Percentiles rank a stretch among this genome's conserved stretches.
Conservation (phyloP, 768 basidiomycete genomes). For the Collybia sordida region DNA sequence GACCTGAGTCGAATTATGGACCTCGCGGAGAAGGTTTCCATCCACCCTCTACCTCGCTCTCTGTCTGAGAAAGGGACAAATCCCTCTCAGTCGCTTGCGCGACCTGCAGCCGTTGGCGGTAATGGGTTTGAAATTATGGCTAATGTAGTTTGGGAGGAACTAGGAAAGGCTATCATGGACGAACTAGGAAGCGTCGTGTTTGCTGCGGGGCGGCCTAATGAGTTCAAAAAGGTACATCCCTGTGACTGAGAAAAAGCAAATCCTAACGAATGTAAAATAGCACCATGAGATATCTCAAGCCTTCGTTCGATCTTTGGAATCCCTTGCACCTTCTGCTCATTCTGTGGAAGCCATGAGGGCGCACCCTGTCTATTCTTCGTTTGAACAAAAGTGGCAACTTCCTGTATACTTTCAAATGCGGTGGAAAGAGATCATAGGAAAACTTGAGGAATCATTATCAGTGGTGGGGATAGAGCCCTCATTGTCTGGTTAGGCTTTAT, state of each 20-base stretch:
- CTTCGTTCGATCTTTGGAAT: conserved; percentile 82
- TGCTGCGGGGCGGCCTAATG: conserved; percentile 87
- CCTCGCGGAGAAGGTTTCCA: conserved; percentile 64
- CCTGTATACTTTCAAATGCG: conserved; percentile 96
- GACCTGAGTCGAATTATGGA: conserved; percentile 77
- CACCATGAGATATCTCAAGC: conserved; percentile 82
- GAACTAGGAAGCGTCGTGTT: conserved; percentile 85
- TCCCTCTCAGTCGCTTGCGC: background rate
- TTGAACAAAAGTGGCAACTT: conserved; percentile 91
- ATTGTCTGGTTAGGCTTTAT: conserved; percentile 34
- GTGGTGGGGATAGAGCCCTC: conserved; percentile 39
- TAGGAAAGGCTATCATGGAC: conserved; percentile 77
- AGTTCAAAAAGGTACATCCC: conserved; percentile 76
- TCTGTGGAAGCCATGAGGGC: conserved; percentile 71
- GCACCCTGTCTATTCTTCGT: conserved; percentile 68
- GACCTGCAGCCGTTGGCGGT: conserved; percentile 10
- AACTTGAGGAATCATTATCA: conserved; percentile 68
- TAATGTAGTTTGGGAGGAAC: conserved; percentile 87
- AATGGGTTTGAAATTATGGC: conserved; percentile 81
- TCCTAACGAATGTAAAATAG: conserved; percentile 36
- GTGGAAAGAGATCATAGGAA: conserved; percentile 89
- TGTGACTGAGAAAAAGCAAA: background rate
- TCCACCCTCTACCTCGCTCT: conserved; percentile 39
- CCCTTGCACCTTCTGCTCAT: conserved; percentile 72
- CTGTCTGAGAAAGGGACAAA: conserved; percentile 14